Evolutionary conservation across 371 early-diverging fungal species (phyloP), one percentile per base, ranked within the genome.

Genomic region (Mortierella sp.): DNA sequence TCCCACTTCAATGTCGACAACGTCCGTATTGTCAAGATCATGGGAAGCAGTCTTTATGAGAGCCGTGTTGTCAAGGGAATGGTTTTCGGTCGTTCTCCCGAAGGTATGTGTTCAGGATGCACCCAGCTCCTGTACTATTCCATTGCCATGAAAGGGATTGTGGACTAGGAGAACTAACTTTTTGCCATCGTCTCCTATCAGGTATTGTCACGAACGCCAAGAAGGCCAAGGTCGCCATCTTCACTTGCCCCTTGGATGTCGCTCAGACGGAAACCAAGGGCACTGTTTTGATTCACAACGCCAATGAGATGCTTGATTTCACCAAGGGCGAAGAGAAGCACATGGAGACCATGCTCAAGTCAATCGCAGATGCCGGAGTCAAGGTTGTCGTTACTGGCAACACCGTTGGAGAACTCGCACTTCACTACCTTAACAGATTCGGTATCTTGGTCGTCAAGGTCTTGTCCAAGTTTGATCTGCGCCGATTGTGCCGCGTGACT

Each of bases 201-300:
- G 73, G 73, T 67, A 81, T 85, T 27, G 66, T 91, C 52, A 88
- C 86, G 22, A 81, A 86, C 37, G 94, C 86, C 17, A 82, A 81
- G 51, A 90, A 93, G 71, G 96, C 95, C 72, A 96, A 96, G 85
- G 90, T 98, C 46, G 99, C 98, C 41, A 92, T 99, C 58, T 99
- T 95, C 82, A 93, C 97, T 41, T 98, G 98, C 80, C 93, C 97
- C 13, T 83, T 99, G 59, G 99, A 98, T 74, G 91, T 97, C 62
- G 84, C 93, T 19, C 91, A 96, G 79, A 98, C 99, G 28, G 99
- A 99, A 80, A 99, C 99, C 57, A 99, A 99, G 88, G 99, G 99
- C 46, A 99, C 99, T 7, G 98, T 99, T 41, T 85, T 99, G 78
- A 92, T 99, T 74, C 93, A 95, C 70, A 98, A 94, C 77, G 99